phyloP scores from a whole-genome alignment of 495 filamentous ascomycete genomes.

The Aspergillus asperescens region DNA sequence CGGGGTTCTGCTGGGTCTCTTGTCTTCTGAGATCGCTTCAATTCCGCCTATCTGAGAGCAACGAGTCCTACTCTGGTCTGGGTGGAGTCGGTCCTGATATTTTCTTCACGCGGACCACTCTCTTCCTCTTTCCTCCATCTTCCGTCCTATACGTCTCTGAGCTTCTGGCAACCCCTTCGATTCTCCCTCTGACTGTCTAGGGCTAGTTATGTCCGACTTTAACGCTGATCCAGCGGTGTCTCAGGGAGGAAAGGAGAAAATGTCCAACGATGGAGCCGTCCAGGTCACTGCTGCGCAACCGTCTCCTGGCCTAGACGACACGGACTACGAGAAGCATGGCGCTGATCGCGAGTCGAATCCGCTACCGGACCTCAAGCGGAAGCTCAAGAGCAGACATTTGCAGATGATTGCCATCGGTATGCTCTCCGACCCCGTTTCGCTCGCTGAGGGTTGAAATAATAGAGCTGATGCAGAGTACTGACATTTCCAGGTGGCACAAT shows the following conservation, averaged over 20 bases:
- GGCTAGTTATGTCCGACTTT: constrained; percentile 26
- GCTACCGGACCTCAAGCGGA: constrained; percentile 48
- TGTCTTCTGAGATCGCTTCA: neutral
- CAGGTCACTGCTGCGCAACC: constrained; percentile 20
- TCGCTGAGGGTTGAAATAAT: constrained; percentile 17
- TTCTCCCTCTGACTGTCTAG: constrained; percentile 1
- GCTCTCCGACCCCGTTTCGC: constrained; percentile 1
- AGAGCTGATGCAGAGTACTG: constrained; percentile 12
- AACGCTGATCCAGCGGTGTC: constrained; percentile 13
- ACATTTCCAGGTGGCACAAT: constrained; percentile 64
- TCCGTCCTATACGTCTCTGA: neutral
- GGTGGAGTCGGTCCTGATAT: constrained; percentile 16
- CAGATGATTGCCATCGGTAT: constrained; percentile 70
- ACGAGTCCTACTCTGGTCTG: constrained; percentile 5
- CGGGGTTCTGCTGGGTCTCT: constrained; percentile 4
- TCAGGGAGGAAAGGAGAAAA: constrained; percentile 29
- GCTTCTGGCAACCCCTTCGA: neutral
- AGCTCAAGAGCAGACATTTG: constrained; percentile 63
- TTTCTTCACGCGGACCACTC: constrained; percentile 10
- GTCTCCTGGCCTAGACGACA: constrained; percentile 22
- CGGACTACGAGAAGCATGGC: constrained; percentile 43
- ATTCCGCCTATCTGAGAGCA: neutral
- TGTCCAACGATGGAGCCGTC: constrained; percentile 26
- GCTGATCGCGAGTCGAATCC: constrained; percentile 37
- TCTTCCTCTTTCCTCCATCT: constrained; percentile 1